These are phyloP conservation scores for Kokia cookei DNA, from an alignment of 441 rosid species.

Conservation along the genomic window DNA sequence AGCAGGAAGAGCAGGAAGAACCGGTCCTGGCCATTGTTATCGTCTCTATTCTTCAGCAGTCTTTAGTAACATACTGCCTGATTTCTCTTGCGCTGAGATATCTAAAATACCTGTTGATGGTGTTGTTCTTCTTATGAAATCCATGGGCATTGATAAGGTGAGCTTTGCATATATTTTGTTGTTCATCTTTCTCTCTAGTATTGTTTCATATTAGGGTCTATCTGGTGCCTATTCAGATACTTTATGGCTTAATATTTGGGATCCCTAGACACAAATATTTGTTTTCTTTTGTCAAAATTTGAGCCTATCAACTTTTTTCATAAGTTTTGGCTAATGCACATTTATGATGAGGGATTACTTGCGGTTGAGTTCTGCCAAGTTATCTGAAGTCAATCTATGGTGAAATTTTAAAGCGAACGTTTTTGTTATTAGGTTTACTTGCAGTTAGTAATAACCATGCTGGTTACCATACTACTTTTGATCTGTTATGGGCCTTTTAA, in stretches of 20 bases:
- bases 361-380: not conserved
- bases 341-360: not conserved
- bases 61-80: constrained; percentile 58
- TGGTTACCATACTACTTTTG: not conserved
- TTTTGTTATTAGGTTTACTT: not conserved
- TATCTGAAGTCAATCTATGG: not conserved
- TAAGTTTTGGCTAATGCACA: not conserved
- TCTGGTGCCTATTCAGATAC: not conserved
- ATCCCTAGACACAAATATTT: not conserved
- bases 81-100: constrained; percentile 79
- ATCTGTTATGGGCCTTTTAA: not conserved
- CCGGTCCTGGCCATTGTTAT: constrained; percentile 94
- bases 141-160: constrained; percentile 78
- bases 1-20: constrained; percentile 98
- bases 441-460: not conserved
- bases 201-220: not conserved
- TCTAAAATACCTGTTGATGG: constrained; percentile 77
- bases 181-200: not conserved
- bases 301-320: not conserved
- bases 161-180: constrained; percentile 5
- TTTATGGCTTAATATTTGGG: not conserved
- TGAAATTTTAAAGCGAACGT: not conserved
- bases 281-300: not conserved
- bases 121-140: constrained; percentile 82
- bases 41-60: constrained; percentile 84